A percentile compares a stretch with the other conserved stretches of the same genome.
Evolutionary conservation across 2,329 filamentous ascomycete genomes (phyloP).

Genomic region (Fusarium robinianum): DNA sequence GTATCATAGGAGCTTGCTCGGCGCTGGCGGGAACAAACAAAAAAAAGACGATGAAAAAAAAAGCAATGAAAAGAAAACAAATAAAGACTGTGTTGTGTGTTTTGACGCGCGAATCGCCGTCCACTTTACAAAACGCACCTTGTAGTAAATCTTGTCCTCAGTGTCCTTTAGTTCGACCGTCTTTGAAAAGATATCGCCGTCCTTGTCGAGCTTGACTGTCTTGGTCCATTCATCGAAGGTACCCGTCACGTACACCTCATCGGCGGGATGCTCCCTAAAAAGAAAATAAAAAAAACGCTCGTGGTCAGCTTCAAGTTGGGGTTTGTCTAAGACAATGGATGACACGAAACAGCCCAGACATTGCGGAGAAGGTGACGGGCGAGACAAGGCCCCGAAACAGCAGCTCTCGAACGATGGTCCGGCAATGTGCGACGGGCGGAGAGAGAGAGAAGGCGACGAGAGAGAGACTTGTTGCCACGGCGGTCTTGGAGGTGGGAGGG

Average conservation of each 20-base stretch:
- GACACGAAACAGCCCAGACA: slow-evolving; percentile 17
- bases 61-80: too few species aligned
- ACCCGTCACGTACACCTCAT: slow-evolving; percentile 92
- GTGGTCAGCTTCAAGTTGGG: slow-evolving; percentile 24
- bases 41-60: slow-evolving; percentile 17
- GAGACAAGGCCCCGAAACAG: slow-evolving; percentile 14
- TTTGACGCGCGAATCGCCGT: slow-evolving; percentile 10
- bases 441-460: too few species aligned
- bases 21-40: slow-evolving; percentile 9
- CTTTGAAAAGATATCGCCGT: slow-evolving; percentile 76
- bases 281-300: slow-evolving; percentile 30
- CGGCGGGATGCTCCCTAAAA: slow-evolving; percentile 78
- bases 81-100: too few species aligned
- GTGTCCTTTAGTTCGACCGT: slow-evolving; percentile 71
- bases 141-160: slow-evolving; percentile 84
- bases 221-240: slow-evolving; percentile 95
- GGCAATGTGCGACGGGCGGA: too few species aligned
- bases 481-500: too few species aligned
- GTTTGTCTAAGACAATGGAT: slow-evolving; percentile 30
- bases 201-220: slow-evolving; percentile 80
- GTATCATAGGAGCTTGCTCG: slow-evolving; percentile 11
- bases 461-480: too few species aligned
- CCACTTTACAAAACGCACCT: slow-evolving; percentile 63
- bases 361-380: slow-evolving; percentile 4
- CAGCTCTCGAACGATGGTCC: too few species aligned